These are phyloP conservation scores for Millerozyma acaciae DNA, from an alignment of 805 yeast genomes.

Conservation along the genomic window DNA sequence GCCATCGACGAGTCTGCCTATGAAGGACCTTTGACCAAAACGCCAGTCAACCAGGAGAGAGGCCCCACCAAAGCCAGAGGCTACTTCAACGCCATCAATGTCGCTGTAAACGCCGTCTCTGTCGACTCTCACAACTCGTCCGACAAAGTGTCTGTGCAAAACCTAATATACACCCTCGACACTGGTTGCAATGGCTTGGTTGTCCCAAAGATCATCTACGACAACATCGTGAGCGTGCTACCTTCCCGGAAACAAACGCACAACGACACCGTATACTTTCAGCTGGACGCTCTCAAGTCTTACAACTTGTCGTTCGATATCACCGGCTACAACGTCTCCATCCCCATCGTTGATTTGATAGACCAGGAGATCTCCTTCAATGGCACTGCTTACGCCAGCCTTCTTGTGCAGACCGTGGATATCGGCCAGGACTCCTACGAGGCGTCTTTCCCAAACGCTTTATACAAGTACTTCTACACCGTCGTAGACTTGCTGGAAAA, in stretches of 20 bases:
- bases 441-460: constrained; percentile 15
- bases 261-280: constrained; percentile 7
- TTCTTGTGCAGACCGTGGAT: constrained; percentile 8
- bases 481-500: constrained; percentile 15
- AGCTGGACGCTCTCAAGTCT: constrained; percentile 3
- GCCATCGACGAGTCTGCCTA: constrained; percentile 29
- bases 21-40: constrained; percentile 16
- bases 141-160: constrained; percentile 10
- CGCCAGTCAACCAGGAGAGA: constrained; percentile 11
- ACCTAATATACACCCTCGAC: constrained; percentile 14
- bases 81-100: constrained; percentile 8
- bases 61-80: constrained; percentile 7
- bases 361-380: constrained; percentile 8
- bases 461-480: constrained; percentile 14
- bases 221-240: constrained; percentile 10
- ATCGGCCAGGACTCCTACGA: constrained; percentile 11
- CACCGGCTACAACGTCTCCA: constrained; percentile 10
- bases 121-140: constrained; percentile 3
- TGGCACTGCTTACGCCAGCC: constrained; percentile 9
- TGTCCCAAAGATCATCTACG: constrained; percentile 10
- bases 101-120: constrained; percentile 11
- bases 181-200: constrained; percentile 15
- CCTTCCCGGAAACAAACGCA: constrained; percentile 4
- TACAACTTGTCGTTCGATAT: constrained; percentile 7
- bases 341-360: constrained; percentile 12